Conservation (phyloP, 768 basidiomycete species). For the Panellus pusillus region DNA sequence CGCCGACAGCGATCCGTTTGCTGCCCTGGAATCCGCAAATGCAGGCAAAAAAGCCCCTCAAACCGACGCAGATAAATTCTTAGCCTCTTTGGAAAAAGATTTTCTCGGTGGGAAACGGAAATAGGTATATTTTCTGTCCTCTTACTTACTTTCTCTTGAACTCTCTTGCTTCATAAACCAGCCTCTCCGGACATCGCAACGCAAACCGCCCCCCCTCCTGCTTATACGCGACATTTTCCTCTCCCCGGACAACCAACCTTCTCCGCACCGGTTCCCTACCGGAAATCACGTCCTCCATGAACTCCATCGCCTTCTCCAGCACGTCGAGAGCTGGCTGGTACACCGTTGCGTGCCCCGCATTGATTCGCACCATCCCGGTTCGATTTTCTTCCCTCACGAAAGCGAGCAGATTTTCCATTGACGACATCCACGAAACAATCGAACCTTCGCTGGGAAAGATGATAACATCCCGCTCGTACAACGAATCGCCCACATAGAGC, state of each 20-base stretch:
- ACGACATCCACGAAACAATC: constrained; percentile 48
- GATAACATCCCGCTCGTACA: constrained; percentile 56
- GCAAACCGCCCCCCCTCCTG: constrained; percentile 44
- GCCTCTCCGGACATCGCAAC: constrained; percentile 48
- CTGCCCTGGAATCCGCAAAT: constrained; percentile 43
- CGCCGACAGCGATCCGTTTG: constrained; percentile 45
- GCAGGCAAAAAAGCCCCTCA: constrained; percentile 25
- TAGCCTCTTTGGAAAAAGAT: constrained; percentile 66
- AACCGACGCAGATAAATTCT: constrained; percentile 60
- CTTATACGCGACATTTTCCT: constrained; percentile 30
- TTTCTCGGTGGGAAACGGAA: constrained; percentile 41
- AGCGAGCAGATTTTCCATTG: constrained; percentile 42
- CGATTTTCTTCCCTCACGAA: constrained; percentile 35
- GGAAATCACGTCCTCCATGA: constrained; percentile 48
- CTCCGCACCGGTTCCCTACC: constrained; percentile 38
- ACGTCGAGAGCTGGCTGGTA: constrained; percentile 47
- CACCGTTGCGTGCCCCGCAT: constrained; percentile 51
- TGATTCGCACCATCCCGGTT: constrained; percentile 38
- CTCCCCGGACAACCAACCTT: constrained; percentile 27
- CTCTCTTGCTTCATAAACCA: constrained; percentile 39
- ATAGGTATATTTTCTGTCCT: constrained; percentile 42
- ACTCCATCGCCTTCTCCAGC: constrained; percentile 38
- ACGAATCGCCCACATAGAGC: constrained; percentile 58
- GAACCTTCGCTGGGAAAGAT: constrained; percentile 57
- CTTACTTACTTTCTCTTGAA: constrained; percentile 1